These are phyloP conservation scores for Thymus mandschuricus DNA, from an alignment of 257 asterid genomes.

Conservation along the genomic window DNA sequence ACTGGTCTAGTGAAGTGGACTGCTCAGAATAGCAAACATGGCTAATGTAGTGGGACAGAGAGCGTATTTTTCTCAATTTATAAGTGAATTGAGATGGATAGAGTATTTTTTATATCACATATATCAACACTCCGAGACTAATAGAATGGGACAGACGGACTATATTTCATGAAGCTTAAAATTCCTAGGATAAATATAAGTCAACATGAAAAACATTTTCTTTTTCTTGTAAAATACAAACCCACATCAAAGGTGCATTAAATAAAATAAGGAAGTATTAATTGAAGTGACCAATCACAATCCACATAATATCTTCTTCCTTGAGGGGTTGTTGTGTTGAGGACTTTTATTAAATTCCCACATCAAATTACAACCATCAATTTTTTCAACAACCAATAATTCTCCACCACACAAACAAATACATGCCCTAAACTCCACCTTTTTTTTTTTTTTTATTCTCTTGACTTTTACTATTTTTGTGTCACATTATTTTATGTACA, in stretches of 20 bases:
- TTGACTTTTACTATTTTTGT: background rate
- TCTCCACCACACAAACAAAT: conserved; percentile 33
- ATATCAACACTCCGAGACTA: no score
- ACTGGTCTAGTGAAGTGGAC: no score
- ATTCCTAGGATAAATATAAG: background rate
- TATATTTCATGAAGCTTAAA: no score
- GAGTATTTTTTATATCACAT: no score
- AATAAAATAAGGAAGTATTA: conserved; percentile 17
- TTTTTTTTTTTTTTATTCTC: background rate
- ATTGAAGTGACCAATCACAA: conserved; percentile 21
- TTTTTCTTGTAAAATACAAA: background rate
- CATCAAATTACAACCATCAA: conserved; percentile 17
- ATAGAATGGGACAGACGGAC: no score
- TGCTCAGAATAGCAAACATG: no score
- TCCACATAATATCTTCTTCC: conserved; percentile 23
- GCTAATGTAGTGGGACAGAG: no score
- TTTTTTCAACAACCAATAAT: conserved; percentile 27
- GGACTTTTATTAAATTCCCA: background rate
- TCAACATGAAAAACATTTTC: background rate
- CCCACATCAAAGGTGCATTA: background rate
- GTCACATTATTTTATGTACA: conserved; percentile 20
- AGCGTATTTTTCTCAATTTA: no score
- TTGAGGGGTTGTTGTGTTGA: conserved; percentile 20
- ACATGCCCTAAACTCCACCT: conserved; percentile 20
- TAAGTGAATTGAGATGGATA: no score